phyloP scores from a whole-genome alignment of 495 filamentous ascomycete species.

The Penicillium steckii region DNA sequence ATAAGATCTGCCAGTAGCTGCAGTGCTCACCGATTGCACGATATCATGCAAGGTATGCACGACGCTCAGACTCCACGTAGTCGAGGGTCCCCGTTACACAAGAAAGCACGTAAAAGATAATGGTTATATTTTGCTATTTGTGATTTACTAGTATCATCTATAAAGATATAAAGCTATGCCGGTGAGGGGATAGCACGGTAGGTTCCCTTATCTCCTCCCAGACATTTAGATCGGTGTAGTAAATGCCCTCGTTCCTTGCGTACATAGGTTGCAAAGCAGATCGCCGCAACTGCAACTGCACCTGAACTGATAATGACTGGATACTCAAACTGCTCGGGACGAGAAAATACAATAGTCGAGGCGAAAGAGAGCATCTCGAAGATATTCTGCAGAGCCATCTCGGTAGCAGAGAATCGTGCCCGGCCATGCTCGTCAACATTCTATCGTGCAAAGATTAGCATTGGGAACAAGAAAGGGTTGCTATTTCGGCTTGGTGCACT shows the following conservation, averaged over 20 bases:
- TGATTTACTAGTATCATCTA: background rate
- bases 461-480: background rate
- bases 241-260: constrained; percentile 60
- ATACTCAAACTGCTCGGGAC: constrained; percentile 58
- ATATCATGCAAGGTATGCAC: constrained; percentile 6
- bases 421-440: constrained; percentile 48
- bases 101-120: too few relatives aligned
- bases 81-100: too few relatives aligned
- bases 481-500: background rate
- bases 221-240: constrained; percentile 46
- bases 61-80: constrained; percentile 8
- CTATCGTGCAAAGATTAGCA: constrained; percentile 20
- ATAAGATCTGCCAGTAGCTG: too few relatives aligned
- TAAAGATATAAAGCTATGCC: background rate
- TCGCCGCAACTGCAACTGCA: constrained; percentile 48
- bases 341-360: constrained; percentile 57
- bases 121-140: background rate
- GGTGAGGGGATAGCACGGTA: constrained; percentile 2
- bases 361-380: constrained; percentile 65
- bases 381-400: constrained; percentile 60
- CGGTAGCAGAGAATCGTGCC: constrained; percentile 60
- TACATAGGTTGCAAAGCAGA: constrained; percentile 56
- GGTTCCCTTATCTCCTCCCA: constrained; percentile 22
- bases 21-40: background rate
- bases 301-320: constrained; percentile 56